Percentiles rank a stretch among this genome's conserved stretches.
phyloP scores from a whole-genome alignment of 257 asterid species.

The Jacaranda copaia region DNA sequence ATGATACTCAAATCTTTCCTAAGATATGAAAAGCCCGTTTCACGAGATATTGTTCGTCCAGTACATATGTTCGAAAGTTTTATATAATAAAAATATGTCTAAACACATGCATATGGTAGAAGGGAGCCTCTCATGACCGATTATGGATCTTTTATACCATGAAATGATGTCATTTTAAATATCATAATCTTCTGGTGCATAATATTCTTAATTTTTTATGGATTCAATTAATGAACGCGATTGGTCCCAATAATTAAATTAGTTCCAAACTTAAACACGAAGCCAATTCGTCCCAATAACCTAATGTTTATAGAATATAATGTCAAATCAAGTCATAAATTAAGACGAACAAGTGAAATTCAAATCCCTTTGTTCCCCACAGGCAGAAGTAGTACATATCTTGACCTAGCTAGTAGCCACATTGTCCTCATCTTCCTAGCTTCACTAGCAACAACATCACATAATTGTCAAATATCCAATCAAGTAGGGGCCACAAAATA shows the following conservation, averaged over 20 bases:
- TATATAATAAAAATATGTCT: no score
- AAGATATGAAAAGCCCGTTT: no score
- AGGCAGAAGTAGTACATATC: not conserved
- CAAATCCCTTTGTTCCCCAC: slow-evolving; percentile 8
- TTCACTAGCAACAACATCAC: slow-evolving; percentile 46
- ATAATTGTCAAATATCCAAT: slow-evolving; percentile 39
- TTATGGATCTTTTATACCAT: no score
- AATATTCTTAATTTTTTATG: no score
- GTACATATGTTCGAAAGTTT: no score
- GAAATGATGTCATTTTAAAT: no score
- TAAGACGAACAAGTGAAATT: slow-evolving; percentile 15
- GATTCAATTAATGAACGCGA: no score
- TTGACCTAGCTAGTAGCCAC: slow-evolving; percentile 33
- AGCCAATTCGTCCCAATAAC: slow-evolving; percentile 1
- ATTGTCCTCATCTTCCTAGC: slow-evolving; percentile 44
- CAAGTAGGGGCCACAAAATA: slow-evolving; percentile 32
- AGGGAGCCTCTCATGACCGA: no score
- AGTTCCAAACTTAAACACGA: not conserved
- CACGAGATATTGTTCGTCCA: no score
- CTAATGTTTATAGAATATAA: slow-evolving; percentile 18
- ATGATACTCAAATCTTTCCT: not conserved
- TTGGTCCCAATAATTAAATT: not conserved
- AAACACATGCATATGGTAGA: no score
- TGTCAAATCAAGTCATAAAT: slow-evolving; percentile 31
- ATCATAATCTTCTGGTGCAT: no score